Evolutionary conservation across 2,329 filamentous ascomycete genomes (phyloP).

Genomic region (Clonostachys rhizophaga): DNA sequence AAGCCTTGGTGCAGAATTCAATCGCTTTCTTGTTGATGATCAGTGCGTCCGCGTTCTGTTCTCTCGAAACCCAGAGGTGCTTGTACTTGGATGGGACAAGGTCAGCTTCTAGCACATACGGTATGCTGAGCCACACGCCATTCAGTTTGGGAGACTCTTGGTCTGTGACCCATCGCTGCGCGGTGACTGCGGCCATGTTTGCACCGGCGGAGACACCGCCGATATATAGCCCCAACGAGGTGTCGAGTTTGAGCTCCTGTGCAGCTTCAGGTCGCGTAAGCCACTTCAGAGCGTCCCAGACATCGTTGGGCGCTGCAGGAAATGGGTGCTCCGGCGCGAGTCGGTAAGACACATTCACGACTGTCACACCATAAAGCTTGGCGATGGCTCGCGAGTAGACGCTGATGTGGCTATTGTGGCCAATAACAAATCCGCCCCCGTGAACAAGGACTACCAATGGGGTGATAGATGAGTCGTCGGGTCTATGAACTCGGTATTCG

Average conservation of each 20-base stretch:
- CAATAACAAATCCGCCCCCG: no score
- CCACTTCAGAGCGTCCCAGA: conserved; percentile 46
- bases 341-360: conserved; percentile 47
- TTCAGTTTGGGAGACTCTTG: no score
- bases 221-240: conserved; percentile 10
- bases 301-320: conserved; percentile 41
- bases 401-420: no score
- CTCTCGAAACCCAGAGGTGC: conserved; percentile 21
- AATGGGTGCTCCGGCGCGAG: conserved; percentile 43
- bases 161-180: no score
- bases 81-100: conserved; percentile 15
- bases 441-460: no score
- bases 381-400: no score
- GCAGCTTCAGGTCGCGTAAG: conserved; percentile 16
- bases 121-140: conserved; percentile 40
- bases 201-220: conserved; percentile 40
- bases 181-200: conserved; percentile 28
- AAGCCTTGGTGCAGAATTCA: conserved; percentile 8
- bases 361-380: conserved; percentile 19
- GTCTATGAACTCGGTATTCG: no score
- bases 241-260: conserved; percentile 28
- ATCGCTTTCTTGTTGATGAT: conserved; percentile 25
- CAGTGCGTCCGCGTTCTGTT: conserved; percentile 34
- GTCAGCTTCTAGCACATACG: conserved; percentile 27
- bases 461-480: no score